These are phyloP conservation scores for Ophiostoma quercus DNA, from an alignment of 2,329 filamentous ascomycete genomes.

Conservation along the genomic window DNA sequence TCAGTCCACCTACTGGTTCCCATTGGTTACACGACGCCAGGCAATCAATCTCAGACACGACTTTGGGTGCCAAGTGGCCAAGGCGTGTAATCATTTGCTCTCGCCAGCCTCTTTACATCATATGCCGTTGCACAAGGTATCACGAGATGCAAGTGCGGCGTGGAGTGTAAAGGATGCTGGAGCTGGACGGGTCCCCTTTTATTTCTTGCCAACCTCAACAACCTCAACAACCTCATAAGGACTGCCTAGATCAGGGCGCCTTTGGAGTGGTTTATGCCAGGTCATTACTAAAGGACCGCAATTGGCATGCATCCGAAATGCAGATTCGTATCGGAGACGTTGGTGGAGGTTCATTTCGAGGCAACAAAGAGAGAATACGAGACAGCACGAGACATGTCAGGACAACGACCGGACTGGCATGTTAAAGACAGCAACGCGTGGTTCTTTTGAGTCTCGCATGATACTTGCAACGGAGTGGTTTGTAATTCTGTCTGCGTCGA, in stretches of 20 bases:
- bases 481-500: background rate
- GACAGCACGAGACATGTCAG: background rate
- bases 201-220: background rate
- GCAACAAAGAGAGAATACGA: background rate
- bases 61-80: background rate
- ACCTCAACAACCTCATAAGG: no score
- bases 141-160: slow-evolving; percentile 6
- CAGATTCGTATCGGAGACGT: background rate
- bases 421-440: background rate
- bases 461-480: background rate
- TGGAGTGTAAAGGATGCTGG: background rate
- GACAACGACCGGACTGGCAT: background rate
- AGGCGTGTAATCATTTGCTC: background rate
- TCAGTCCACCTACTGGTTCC: background rate
- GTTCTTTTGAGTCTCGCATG: background rate
- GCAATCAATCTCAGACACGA: slow-evolving; percentile 5
- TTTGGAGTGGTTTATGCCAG: background rate
- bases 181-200: slow-evolving; percentile 2
- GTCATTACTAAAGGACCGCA: background rate
- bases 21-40: background rate
- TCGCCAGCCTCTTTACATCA: background rate
- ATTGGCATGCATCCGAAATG: background rate
- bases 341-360: background rate
- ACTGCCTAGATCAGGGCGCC: no score
- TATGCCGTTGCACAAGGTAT: background rate